A percentile compares a stretch with the other conserved stretches of the same genome.
Conservation (phyloP, 371 early-diverging fungal genomes). For the Mortierella sp. region DNA sequence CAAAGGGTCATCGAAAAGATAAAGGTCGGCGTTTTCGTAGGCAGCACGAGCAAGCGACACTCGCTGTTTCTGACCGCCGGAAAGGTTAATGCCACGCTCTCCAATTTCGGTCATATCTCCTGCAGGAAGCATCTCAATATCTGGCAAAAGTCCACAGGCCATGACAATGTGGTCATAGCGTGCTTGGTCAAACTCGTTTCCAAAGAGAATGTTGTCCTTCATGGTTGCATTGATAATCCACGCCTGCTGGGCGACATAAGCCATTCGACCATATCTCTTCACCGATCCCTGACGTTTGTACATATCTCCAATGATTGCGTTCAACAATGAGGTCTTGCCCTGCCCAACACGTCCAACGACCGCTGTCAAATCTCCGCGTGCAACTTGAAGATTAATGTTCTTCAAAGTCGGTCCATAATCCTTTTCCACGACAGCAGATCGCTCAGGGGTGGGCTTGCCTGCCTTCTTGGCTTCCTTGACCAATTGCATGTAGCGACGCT, state of each 20-base stretch:
- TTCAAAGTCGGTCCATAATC: conserved; percentile 29
- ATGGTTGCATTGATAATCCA: conserved; percentile 66
- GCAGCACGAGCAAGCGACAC: conserved; percentile 58
- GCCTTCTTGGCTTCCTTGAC: conserved; percentile 30
- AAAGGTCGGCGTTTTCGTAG: conserved; percentile 59
- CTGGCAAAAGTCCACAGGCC: conserved; percentile 66
- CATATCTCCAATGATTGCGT: conserved; percentile 60
- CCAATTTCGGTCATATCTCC: conserved; percentile 71
- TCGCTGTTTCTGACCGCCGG: conserved; percentile 65
- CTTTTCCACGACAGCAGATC: conserved; percentile 20
- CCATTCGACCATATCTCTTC: conserved; percentile 54
- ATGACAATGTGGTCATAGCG: conserved; percentile 60
- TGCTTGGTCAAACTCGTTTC: conserved; percentile 55
- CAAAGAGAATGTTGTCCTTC: conserved; percentile 65
- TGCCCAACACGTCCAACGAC: conserved; percentile 61
- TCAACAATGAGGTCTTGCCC: conserved; percentile 60
- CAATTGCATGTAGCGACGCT: conserved; percentile 25
- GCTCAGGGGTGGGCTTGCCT: conserved; percentile 25
- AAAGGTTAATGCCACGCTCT: conserved; percentile 64
- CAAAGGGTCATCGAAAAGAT: conserved; percentile 71
- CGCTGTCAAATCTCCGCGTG: conserved; percentile 49
- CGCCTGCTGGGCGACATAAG: conserved; percentile 61
- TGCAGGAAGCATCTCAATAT: conserved; percentile 69
- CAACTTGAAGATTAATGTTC: conserved; percentile 41
- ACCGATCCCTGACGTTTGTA: conserved; percentile 52